Percentiles rank a stretch among this genome's conserved stretches.
Conservation (phyloP, 1,284 basidiomycete genomes). For the Trametes versicolor region DNA sequence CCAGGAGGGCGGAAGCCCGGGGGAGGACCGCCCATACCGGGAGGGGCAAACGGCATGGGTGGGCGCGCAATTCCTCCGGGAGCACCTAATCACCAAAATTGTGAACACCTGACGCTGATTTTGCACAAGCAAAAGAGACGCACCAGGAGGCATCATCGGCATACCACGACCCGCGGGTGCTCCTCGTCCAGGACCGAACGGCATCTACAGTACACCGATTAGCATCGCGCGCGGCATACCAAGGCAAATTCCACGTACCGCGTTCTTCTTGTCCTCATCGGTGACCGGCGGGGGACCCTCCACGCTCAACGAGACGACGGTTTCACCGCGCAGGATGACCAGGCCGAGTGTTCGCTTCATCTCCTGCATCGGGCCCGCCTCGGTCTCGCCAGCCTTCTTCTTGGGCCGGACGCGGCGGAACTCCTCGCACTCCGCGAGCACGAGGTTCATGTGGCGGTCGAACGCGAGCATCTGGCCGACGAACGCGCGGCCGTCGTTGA, state of each 20-base stretch:
- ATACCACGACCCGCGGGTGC: conserved; percentile 97
- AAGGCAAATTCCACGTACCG: conserved; percentile 49
- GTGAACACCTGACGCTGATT: conserved; percentile 26
- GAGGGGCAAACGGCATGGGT: conserved; percentile 86
- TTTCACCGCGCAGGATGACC: conserved; percentile 96
- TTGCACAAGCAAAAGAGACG: conserved; percentile 44
- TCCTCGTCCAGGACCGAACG: conserved; percentile 92
- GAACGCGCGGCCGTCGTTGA: conserved; percentile 96
- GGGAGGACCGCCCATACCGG: conserved; percentile 81
- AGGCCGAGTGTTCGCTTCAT: conserved; percentile 96
- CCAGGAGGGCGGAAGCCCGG: conserved; percentile 88
- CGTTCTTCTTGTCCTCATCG: conserved; percentile 90
- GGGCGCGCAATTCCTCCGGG: conserved; percentile 80
- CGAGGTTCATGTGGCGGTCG: conserved; percentile 99
- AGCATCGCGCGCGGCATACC: neutral
- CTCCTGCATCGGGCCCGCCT: conserved; percentile 88
- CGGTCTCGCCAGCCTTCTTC: conserved; percentile 80
- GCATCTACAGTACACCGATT: conserved; percentile 63
- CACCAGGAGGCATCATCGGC: conserved; percentile 93
- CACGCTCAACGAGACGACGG: conserved; percentile 93
- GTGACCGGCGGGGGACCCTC: conserved; percentile 95
- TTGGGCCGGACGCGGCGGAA: conserved; percentile 90
- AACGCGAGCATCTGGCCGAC: conserved; percentile 99
- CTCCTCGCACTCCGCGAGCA: conserved; percentile 97
- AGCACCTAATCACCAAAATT: conserved; percentile 55